These are phyloP conservation scores for Leccinum broughii DNA, from an alignment of 768 basidiomycete genomes.

Conservation along the genomic window DNA sequence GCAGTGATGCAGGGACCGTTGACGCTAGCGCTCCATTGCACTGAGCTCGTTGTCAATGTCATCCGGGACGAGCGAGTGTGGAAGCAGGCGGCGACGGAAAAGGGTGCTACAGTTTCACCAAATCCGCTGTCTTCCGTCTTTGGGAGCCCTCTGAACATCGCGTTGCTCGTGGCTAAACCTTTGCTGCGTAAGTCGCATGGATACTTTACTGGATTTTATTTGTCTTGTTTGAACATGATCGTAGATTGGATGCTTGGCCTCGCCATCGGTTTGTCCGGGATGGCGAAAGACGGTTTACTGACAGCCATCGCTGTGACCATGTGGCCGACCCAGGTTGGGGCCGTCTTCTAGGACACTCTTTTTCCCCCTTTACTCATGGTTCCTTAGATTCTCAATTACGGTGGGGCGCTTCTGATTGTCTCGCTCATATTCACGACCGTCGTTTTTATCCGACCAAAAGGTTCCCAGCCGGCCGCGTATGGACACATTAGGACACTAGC, in stretches of 20 bases:
- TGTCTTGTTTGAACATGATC: not conserved
- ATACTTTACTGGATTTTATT: not conserved
- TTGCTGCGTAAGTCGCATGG: conserved; percentile 26
- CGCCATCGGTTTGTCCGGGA: conserved; percentile 21
- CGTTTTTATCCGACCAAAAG: conserved; percentile 18
- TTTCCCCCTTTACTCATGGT: not conserved
- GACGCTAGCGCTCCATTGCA: conserved; percentile 31
- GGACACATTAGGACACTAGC: conserved; percentile 37
- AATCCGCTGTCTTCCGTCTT: conserved; percentile 27
- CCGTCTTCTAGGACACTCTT: not conserved
- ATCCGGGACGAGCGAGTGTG: conserved; percentile 30
- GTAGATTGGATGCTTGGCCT: conserved; percentile 37
- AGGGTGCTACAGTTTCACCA: conserved; percentile 18
- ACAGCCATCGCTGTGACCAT: conserved; percentile 24
- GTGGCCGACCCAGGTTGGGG: conserved; percentile 27
- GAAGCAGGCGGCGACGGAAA: conserved; percentile 22
- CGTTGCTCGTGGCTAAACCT: conserved; percentile 24
- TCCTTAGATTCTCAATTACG: conserved; percentile 31
- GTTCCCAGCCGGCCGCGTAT: conserved; percentile 34
- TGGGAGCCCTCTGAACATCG: conserved; percentile 17
- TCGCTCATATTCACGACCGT: conserved; percentile 18
- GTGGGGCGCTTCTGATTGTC: conserved; percentile 20
- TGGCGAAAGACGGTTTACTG: conserved; percentile 12
- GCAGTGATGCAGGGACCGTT: conserved; percentile 29
- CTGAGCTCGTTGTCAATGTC: conserved; percentile 31